Base-by-base conservation (phyloP, 805 yeast species). In the Kurtzmaniella fragi region DNA sequence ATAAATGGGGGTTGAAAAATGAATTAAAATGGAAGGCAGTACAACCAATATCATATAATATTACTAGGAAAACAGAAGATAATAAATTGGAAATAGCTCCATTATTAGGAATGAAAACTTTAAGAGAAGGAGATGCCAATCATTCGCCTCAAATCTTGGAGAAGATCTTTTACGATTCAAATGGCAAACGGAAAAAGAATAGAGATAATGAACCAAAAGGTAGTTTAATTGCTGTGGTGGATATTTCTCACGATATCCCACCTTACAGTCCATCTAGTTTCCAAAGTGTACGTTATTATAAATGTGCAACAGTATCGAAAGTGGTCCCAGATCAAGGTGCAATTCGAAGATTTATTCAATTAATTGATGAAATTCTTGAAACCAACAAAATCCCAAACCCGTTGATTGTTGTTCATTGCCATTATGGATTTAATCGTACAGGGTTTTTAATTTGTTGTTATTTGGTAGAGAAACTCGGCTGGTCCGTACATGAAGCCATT, bases 1-100 rank as follows among this genome's bases (percentile, higher is more conserved):
- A 77, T 49, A 84, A 84, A 58, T 84, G 91, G 91, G 85, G 88
- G 16, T 59, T 84, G 45, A 84, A 84, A 57, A 84, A 84, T 52
- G 84, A 82, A 52, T 71, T 67, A 43, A 84, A 84, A 55, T 84
- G 93, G 91, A 68, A 71, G 52, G 62, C 70, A 27, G 66, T 79
- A 5, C 67, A 68, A 33, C 65, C 79, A 1, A 65, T 84, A 0
- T 77, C 83, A 0, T 45, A 59, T 42, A 69, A 64, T 34, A 61
- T 78, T 13, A 43, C 57, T 17, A 50, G 69, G 31, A 45, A 43
- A 5, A 12, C 7, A 5, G 60, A 50, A 41, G 57, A 57, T 3
- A 47, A 47, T 3, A 47, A 45, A 38, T 57, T 42, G 39, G 70
- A 58, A 17, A 51, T 50, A 1, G 62, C 82, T 2, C 76, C 76